Conservation (phyloP, 208 protist species). For the Trypanosomatidae sp. region DNA sequence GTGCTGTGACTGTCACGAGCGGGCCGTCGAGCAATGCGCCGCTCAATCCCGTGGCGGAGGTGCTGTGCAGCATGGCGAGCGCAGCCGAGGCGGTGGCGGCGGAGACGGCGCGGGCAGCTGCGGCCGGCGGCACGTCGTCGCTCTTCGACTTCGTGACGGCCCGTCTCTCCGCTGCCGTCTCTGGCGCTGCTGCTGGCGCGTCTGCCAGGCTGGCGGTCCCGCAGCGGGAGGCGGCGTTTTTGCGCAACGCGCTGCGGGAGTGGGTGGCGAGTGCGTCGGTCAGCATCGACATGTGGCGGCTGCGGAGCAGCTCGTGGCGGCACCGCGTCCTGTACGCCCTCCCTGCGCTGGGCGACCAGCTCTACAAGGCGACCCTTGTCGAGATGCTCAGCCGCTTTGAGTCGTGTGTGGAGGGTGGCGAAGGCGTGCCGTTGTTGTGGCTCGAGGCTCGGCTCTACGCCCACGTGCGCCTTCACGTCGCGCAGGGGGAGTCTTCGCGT, state of each 20-base stretch:
- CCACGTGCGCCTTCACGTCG: slow-evolving; percentile 21
- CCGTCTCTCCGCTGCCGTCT: slow-evolving; percentile 30
- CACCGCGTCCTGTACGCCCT: slow-evolving; percentile 34
- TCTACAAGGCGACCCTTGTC: slow-evolving; percentile 35
- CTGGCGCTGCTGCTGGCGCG: slow-evolving; percentile 7
- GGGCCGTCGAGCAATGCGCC: neutral
- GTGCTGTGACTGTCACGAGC: neutral
- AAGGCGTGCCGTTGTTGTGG: slow-evolving; percentile 20
- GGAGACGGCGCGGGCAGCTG: no score
- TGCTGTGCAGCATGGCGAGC: no score
- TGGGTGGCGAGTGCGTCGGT: slow-evolving; percentile 8
- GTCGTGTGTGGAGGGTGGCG: neutral
- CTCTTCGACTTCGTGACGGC: no score
- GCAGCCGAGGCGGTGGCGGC: no score
- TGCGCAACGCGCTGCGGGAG: slow-evolving; percentile 14
- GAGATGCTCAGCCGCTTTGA: slow-evolving; percentile 38
- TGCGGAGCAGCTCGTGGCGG: slow-evolving; percentile 40
- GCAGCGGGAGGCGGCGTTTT: slow-evolving; percentile 25
- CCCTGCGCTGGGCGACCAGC: slow-evolving; percentile 21
- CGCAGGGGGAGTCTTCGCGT: slow-evolving; percentile 15
- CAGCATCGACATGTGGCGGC: slow-evolving; percentile 11
- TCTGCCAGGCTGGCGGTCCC: neutral
- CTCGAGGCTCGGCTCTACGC: slow-evolving; percentile 50
- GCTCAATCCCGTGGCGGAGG: no score
- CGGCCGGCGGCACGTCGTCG: no score